Base-by-base conservation (phyloP, 176 grass and related monocot species). In the Melocanna baccifera region DNA sequence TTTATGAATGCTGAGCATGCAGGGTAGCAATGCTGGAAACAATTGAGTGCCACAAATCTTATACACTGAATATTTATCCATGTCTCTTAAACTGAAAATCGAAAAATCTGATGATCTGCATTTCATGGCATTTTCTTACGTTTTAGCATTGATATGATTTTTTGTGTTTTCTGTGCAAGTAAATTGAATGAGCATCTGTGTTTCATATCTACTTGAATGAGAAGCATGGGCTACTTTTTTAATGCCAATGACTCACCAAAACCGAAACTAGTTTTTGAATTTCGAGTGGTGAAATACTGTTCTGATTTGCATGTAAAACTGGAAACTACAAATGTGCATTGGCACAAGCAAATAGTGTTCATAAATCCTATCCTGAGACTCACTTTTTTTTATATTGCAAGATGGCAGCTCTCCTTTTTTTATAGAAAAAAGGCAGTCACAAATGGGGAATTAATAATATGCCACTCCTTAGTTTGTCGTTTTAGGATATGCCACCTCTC, bases 31-130 rank as follows among this genome's bases (percentile, higher is more conserved):
- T 53, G 41, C 29, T 58, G 15, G 16, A 13, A 81, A 57, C 28
- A 56, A 56, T 56, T 7, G 19, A 56, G 22, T 39, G 10, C 43
- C 37, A 62, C 14, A 58, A 73, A 71, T 50, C 16, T 64, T 30
- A 50, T 68, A 30, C 30, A 71, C 14, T 26, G n/a, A 62, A 77
- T 62, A 28, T 86, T 62, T 28, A 22, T 74, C 32, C 85, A 81
- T 32, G 9, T 47, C 18, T 64, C 12, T 81, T 73, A 13, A 81
- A 55, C 58, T 74, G 20, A 56, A 69, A 71, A 34, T 45, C 63
- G 61, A 16, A 86, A 16, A 10, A 0, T 77, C 43, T 5, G 32
- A n/a, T 40, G 16, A 69, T 59, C 41, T 59, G 70, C 69, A 67
- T 25, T 52, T 62, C 8, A 37, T 62, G 56, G 26, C 41, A 36